Evolutionary conservation across 331 rosid species (phyloP).

Genomic region (Spiraea crenata): DNA sequence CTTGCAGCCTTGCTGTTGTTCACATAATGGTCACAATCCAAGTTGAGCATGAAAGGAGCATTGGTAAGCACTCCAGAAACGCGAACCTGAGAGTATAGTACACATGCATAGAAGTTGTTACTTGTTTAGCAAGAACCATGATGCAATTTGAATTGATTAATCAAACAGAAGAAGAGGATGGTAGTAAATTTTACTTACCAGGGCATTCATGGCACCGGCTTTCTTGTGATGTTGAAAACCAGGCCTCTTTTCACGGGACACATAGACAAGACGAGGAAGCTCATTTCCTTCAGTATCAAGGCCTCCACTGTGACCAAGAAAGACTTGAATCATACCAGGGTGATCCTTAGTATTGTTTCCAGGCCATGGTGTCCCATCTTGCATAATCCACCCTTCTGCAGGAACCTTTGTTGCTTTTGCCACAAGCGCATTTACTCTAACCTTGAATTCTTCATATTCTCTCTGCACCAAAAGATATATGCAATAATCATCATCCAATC

Average conservation of each 20-base stretch:
- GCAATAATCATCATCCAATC: not conserved
- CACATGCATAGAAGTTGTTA: constrained; percentile 2
- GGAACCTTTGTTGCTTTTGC: constrained; percentile 81
- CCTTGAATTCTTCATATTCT: constrained; percentile 98
- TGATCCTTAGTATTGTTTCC: constrained; percentile 93
- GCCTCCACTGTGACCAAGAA: constrained; percentile 85
- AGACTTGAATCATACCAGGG: constrained; percentile 94
- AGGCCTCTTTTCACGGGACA: constrained; percentile 95
- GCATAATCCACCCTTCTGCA: constrained; percentile 93
- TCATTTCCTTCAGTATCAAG: constrained; percentile 68
- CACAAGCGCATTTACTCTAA: constrained; percentile 84
- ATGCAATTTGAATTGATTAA: constrained; percentile 12
- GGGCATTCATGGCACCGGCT: constrained; percentile 91
- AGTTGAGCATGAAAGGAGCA: constrained; percentile 87
- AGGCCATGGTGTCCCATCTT: constrained; percentile 99
- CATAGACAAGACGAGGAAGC: constrained; percentile 89
- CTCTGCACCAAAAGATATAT: constrained; percentile 47
- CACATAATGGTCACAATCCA: constrained; percentile 93
- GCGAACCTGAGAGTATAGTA: constrained; percentile 58
- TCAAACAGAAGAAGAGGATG: constrained; percentile 16
- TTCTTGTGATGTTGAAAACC: constrained; percentile 89
- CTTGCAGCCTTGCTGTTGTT: constrained; percentile 82
- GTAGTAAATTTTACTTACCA: constrained; percentile 46
- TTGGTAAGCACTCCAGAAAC: constrained; percentile 92
- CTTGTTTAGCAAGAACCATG: constrained; percentile 6